A percentile compares a stretch with the other conserved stretches of the same genome.
Evolutionary conservation across 2,329 filamentous ascomycete genomes (phyloP).

Genomic region (Curvularia verruculosa): DNA sequence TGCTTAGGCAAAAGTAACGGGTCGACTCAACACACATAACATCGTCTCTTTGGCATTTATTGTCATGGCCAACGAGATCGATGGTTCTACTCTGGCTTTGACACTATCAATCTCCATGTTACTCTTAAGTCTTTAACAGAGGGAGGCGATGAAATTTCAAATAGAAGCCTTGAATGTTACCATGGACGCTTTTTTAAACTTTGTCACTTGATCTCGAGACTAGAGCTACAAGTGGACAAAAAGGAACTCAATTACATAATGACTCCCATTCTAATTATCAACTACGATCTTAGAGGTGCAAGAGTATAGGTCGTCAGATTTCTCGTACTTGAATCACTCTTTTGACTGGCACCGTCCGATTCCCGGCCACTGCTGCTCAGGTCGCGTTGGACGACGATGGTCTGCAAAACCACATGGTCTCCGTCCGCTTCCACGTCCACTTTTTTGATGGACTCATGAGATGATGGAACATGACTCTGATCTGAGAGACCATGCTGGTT

Average conservation of each 20-base stretch:
- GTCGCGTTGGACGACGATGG: neutral
- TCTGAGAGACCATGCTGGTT: neutral
- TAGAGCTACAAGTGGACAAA: too few species aligned
- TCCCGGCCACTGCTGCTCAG: neutral
- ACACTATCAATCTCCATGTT: too few species aligned
- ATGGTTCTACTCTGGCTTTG: too few species aligned
- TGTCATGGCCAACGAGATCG: too few species aligned
- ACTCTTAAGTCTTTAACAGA: too few species aligned
- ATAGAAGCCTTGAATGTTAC: too few species aligned
- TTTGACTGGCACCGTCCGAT: neutral
- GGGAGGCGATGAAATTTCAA: too few species aligned
- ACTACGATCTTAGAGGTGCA: neutral
- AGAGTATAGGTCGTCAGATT: neutral
- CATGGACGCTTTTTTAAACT: too few species aligned
- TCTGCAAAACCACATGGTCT: neutral
- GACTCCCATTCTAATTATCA: neutral
- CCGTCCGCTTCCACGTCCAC: neutral
- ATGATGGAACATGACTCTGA: neutral
- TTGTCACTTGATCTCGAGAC: too few species aligned
- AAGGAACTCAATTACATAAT: neutral
- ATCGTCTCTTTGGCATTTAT: too few species aligned
- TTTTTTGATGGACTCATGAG: neutral
- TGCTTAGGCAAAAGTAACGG: too few species aligned
- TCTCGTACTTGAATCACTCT: neutral
- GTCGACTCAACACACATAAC: too few species aligned